Base-by-base conservation (phyloP, 306 rosid genomes). In the Mucuna pruriens region DNA sequence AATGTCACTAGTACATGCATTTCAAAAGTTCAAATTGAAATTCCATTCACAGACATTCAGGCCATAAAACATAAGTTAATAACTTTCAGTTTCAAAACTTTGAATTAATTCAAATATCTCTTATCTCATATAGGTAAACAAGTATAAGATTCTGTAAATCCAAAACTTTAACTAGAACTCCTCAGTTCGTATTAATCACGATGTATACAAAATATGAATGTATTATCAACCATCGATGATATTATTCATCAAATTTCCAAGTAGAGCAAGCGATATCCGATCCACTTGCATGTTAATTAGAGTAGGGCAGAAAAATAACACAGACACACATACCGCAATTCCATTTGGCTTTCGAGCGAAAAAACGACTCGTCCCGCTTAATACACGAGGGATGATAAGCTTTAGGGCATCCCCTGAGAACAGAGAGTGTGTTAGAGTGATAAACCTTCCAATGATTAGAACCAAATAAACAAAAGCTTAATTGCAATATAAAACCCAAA, bases 311-410 rank as follows among this genome's bases (percentile, higher is more conserved):
- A 55, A 46, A 68, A 48, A 26, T 10, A 60, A 34, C 68, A 61
- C 39, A 39, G 1, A 44, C 64, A 23, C 25, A 17, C 38, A 44
- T 90, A 96, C 99, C 99, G 16, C 99, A 96, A 83, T 90, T 93
- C 99, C 99, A 96, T 85, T 90, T 93, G 23, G 97, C 99, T 72
- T 88, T 92, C 0, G 94, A 90, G 74, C 88, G 91, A 76, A 96
- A 96, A 81, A 96, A 96, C 2, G 94, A 67, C 22, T 96, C 99
- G 42, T 94, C 99, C 34, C 99, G 90, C 86, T 92, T 96, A 67
- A 96, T 79, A 86, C 99, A 96, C 1, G 97, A 58, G 0, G 97
- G 98, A 82, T 96, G 99, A 81, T 96, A 96, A 1, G 99, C 99
- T 88, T 96, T 96, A 25, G 98, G 99, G 54, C 99, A 96, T 49